Evolutionary conservation across 139 green algal genomes (phyloP), one percentile per base, ranked within the genome.

Genomic region (Micractinium sp.): DNA sequence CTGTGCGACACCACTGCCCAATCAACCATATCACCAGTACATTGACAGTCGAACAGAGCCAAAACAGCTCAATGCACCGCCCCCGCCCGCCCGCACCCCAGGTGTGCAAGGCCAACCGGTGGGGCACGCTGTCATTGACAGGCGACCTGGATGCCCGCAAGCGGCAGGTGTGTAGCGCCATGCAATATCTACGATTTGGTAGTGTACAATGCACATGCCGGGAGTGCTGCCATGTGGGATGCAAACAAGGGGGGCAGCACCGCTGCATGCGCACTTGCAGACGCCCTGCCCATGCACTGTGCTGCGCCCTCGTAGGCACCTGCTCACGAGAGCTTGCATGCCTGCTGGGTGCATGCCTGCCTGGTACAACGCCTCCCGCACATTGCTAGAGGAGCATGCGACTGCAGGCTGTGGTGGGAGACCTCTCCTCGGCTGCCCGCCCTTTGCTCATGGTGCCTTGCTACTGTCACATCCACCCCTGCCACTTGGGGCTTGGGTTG

Each of bases 131-230:
- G 86, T 93, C 96, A 3, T 93, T 99, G 83, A 97, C 99, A 81
- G 98, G 98, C 66, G 94, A 90, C 76, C 98, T 95, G 15, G 93
- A 91, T 75, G 95, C 98, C 67, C 95, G 88, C 91, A 99, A 99
- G 94, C 91, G 98, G 4, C 93, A 98, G 93, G 79, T 85, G 22
- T 7, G 77, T 18, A n/a, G 98, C 98, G 92, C 67, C 47, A 56
- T 9, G 47, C 9, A 9, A 9, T 56, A 56, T 56, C 47, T 9
- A 9, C 47, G 47, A n/a, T n/a, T n/a, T n/a, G n/a, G n/a, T n/a
- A n/a, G n/a, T n/a, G n/a, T n/a, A n/a, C n/a, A n/a, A n/a, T n/a
- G n/a, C n/a, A n/a, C n/a, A n/a, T n/a, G n/a, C n/a, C n/a, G n/a
- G n/a, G 7, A 56, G 47, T 56, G 47, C 47, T 56, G 47, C 47